Base-by-base conservation (phyloP, 495 filamentous ascomycete genomes). In the Collariella sp. region DNA sequence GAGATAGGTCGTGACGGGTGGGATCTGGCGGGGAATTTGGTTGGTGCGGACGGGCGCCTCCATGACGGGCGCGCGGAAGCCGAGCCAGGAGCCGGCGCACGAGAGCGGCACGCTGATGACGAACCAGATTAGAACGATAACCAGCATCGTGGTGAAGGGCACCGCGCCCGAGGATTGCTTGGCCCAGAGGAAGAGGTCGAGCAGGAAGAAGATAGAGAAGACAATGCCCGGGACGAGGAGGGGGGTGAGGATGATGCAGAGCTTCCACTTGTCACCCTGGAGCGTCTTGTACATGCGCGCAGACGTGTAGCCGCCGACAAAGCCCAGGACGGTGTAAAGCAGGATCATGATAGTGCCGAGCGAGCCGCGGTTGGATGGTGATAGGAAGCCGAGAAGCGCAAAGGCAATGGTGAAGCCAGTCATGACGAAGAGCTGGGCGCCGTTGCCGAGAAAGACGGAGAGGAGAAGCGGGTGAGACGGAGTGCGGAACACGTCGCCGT, bases 381-480 rank as follows among this genome's bases (percentile, higher is more conserved):
- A 96, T 7, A 97, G 79, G 66, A 98, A 94, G 55, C 93, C 93
- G 31, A 98, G 77, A 13, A 97, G 81, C 0, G 93, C 94, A 65
- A 98, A 96, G 22, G 79, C 82, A 63, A 98, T 95, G 43, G 94
- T 96, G 54, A 87, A 84, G 29, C 91, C 93, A 16, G 89, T 85
- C 93, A 98, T 98, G 72, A 93, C 90, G 67, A 97, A 96, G 12
- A 98, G 79, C 70, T 98, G 93, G 35, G 89, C 87, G 22, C 93
- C 93, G 65, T 93, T 97, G 33, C 93, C 93, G 45, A 96, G 78
- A 62, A 98, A 78, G 13, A 98, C 75, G 65, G 89, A 88, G 19
- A 98, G 78, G 7, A 96, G 73, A 40, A 98, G 76, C 1, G 90
- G 86, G 50, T 87, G 82, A 52, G 81, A 79, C 5, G 93, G 93